Evolutionary conservation across 345 rosid genomes (phyloP), one percentile per base, ranked within the genome.

Genomic region (Sonneratia caseolaris): DNA sequence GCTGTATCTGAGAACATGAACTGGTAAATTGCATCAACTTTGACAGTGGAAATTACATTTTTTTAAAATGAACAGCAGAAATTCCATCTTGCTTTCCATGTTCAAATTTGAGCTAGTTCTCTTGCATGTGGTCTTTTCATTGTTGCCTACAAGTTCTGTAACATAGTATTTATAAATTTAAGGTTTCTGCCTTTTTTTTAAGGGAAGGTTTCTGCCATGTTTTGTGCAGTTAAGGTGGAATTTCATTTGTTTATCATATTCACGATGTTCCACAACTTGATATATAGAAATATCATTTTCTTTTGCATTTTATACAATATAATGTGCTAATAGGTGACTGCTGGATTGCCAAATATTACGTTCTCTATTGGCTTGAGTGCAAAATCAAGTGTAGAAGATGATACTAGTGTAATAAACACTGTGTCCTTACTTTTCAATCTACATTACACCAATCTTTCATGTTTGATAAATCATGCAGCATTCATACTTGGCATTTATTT

Each of bases 1-100:
- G 99, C 98, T 0, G 97, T 92, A 80, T 91, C 98, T 78, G 99
- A 96, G 84, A 96, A 91, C 75, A 91, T 96, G 94, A 96, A 96
- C 35, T 96, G 99, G 99, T 96, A 86, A 68, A 68, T 51, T 70
- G 67, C 59, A 19, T 70, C 66, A 69, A 7, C 27, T 14, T 32
- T 15, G 9, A 62, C 15, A 4, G 15, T 27, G 2, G 37, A 62
- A 62, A 62, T 12, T 62, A 18, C 2, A 1, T 27, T 27, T 27
- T 27, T 27, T 27, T 27, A 0, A 27, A 27, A 27, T n/a, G 32
- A 27, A 27, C 32, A 27, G 32, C 32, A 27, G 32, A 27, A 27
- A 27, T 27, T 27, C 1, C 32, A 7, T 13, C 38, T 62, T 62
- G 37, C 66, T 62, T 62, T 62, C 35, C 18, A 62, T 62, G n/a